A percentile compares a stretch with the other conserved stretches of the same genome.
phyloP scores from a whole-genome alignment of 805 yeast genomes.

The Sugiyamaella marilandica region DNA sequence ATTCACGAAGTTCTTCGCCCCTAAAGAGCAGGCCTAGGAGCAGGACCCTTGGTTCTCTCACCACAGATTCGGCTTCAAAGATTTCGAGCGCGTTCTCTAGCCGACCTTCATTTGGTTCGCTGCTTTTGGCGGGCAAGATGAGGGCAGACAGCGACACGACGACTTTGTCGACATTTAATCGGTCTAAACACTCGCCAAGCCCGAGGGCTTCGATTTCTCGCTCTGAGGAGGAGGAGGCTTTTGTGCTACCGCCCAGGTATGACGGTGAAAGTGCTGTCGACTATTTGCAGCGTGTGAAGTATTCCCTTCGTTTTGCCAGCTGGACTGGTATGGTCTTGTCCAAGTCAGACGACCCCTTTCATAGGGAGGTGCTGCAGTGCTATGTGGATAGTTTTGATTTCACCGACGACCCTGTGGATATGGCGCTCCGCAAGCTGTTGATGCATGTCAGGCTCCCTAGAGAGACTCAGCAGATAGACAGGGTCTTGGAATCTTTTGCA shows the following conservation, averaged over 20 bases:
- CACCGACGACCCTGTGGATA: conserved; percentile 53
- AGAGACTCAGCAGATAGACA: conserved; percentile 73
- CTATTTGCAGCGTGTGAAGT: conserved; percentile 32
- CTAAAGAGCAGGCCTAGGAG: conserved; percentile 17
- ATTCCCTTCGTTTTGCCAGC: conserved; percentile 15
- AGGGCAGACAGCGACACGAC: conserved; percentile 4
- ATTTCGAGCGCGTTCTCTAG: conserved; percentile 6
- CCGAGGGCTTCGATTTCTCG: conserved; percentile 13
- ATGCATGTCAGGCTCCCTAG: conserved; percentile 57
- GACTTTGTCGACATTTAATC: not conserved
- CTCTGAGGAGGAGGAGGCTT: not conserved
- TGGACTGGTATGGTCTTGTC: conserved; percentile 31
- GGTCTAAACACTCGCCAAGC: conserved; percentile 15
- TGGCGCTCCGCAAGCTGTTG: conserved; percentile 57
- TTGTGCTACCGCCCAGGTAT: conserved; percentile 17
- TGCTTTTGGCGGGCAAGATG: conserved; percentile 11
- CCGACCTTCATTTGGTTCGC: conserved; percentile 17
- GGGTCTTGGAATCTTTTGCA: conserved; percentile 57
- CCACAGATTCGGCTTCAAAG: conserved; percentile 6
- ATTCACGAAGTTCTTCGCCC: not conserved
- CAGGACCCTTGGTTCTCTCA: conserved; percentile 20
- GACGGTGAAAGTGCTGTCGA: conserved; percentile 32
- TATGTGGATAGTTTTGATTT: conserved; percentile 43
- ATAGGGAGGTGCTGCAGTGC: conserved; percentile 28
- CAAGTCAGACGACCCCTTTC: conserved; percentile 28